Percentiles rank a stretch among this genome's conserved stretches.
phyloP scores from a whole-genome alignment of 176 grass and related monocot species.

The Saccharum spontaneum region DNA sequence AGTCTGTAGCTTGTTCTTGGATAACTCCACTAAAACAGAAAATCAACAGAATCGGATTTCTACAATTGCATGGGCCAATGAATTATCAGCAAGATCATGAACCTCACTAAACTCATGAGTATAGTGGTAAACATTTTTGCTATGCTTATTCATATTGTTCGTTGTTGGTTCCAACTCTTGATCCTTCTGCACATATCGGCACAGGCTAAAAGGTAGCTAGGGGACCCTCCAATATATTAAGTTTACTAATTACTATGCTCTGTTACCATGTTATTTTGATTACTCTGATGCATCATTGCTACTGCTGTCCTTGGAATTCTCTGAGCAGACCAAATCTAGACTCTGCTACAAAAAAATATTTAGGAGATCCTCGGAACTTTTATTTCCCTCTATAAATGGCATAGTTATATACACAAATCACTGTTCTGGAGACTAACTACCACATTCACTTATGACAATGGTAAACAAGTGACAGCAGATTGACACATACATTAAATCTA shows the following conservation, averaged over 20 bases:
- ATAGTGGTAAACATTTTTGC: neutral
- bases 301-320: conserved; percentile 1
- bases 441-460: conserved; percentile 28
- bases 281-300: neutral
- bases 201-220: neutral
- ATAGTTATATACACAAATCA: conserved; percentile 40
- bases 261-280: neutral
- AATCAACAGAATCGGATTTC: neutral
- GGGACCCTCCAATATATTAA: neutral
- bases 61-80: neutral
- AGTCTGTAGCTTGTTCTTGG: neutral
- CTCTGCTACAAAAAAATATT: neutral
- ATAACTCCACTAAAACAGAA: neutral
- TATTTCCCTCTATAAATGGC: conserved; percentile 32
- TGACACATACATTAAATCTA: conserved; percentile 27
- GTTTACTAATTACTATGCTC: neutral
- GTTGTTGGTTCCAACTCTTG: neutral
- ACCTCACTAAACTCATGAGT: neutral
- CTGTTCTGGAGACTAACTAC: conserved; percentile 24
- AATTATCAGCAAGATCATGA: neutral
- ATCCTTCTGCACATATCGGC: conserved; percentile 3
- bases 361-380: conserved; percentile 1
- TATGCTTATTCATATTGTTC: neutral
- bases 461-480: conserved; percentile 9
- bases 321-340: neutral